Percentiles rank a stretch among this genome's conserved stretches.
These are phyloP conservation scores for Recurvomyces mirabilis DNA, from an alignment of 495 filamentous ascomycete species.

Conservation along the genomic window DNA sequence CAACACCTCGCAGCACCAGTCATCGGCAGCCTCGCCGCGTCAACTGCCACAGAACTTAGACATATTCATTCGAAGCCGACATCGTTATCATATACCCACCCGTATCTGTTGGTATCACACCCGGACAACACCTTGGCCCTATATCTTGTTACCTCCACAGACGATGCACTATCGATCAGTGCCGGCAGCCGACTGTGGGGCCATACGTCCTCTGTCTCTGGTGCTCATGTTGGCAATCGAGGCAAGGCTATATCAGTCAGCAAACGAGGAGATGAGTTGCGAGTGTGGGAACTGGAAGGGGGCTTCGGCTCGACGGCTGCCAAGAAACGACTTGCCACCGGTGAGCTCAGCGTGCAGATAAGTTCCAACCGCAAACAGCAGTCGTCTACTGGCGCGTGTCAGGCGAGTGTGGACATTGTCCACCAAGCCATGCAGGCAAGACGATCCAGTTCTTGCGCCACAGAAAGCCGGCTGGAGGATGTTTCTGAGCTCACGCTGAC, in stretches of 20 bases:
- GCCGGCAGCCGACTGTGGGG: constrained; percentile 76
- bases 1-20: constrained; percentile 26
- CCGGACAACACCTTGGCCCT: constrained; percentile 87
- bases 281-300: constrained; percentile 89
- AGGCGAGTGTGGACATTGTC: constrained; percentile 15
- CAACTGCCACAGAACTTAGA: constrained; percentile 5
- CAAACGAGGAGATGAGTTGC: constrained; percentile 67
- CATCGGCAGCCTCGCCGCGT: constrained; percentile 12
- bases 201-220: constrained; percentile 82
- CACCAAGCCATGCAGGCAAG: not conserved
- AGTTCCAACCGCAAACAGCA: constrained; percentile 30
- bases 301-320: constrained; percentile 41
- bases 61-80: constrained; percentile 43
- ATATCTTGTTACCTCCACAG: constrained; percentile 69
- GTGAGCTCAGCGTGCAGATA: constrained; percentile 47
- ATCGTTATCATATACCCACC: constrained; percentile 75
- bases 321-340: constrained; percentile 28
- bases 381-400: constrained; percentile 10
- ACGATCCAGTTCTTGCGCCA: not conserved
- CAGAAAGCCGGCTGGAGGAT: not conserved
- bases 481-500: constrained; percentile 23
- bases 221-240: constrained; percentile 71
- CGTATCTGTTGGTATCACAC: constrained; percentile 80
- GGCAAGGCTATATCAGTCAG: constrained; percentile 89
- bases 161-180: constrained; percentile 54